Conservation (phyloP, 805 yeast genomes). For the Starmerella bacillaris region DNA sequence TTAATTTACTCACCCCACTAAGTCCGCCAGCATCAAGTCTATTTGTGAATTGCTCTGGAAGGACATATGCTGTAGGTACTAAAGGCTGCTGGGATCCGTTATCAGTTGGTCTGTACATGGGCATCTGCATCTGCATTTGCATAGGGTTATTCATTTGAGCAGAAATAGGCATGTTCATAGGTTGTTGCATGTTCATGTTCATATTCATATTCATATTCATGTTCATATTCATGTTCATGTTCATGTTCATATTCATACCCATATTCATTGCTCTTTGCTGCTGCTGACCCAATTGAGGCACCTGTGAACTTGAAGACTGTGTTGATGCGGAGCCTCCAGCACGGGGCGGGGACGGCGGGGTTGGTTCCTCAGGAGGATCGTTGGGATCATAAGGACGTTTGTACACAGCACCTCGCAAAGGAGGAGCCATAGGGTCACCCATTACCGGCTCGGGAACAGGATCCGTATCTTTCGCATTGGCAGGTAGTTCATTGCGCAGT, state of each 20-base stretch:
- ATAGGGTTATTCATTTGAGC: constrained; percentile 1
- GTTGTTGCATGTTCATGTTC: not conserved
- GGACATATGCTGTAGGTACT: constrained; percentile 17
- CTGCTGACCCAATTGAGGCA: not conserved
- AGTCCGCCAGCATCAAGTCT: constrained; percentile 11
- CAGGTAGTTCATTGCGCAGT: constrained; percentile 54
- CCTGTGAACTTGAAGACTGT: constrained; percentile 1
- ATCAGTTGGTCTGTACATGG: constrained; percentile 2
- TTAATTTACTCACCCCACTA: constrained; percentile 13
- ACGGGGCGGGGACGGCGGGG: constrained; percentile 24
- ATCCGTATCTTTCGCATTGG: constrained; percentile 53
- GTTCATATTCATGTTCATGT: too few species aligned
- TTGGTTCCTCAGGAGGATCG: constrained; percentile 62
- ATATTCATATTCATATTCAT: too few species aligned
- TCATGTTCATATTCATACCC: too few species aligned
- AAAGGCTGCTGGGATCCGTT: constrained; percentile 13
- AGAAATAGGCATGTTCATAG: constrained; percentile 3
- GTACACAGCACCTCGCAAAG: constrained; percentile 83
- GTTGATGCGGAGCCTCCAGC: constrained; percentile 11
- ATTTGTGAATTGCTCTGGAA: constrained; percentile 15
- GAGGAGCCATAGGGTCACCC: constrained; percentile 78
- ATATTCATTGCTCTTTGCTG: not conserved
- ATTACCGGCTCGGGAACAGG: constrained; percentile 67
- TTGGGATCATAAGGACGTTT: constrained; percentile 53
- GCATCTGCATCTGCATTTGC: constrained; percentile 2